Evolutionary conservation across 1,284 basidiomycete species (phyloP).

Genomic region (Rhodotorula sp.): DNA sequence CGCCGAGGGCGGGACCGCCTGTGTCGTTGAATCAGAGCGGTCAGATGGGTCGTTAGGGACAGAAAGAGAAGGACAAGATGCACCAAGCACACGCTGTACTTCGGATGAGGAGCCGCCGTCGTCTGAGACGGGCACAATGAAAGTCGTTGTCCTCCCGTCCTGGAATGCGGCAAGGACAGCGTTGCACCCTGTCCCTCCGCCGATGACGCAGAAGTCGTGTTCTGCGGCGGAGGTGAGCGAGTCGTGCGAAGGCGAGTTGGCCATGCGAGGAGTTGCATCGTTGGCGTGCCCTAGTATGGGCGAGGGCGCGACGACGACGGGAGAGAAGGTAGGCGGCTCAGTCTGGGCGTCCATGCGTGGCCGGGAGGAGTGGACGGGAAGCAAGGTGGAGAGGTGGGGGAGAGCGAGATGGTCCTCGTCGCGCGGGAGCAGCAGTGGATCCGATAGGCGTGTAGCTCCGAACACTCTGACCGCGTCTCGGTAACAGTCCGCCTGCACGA

Average conservation of each 20-base stretch:
- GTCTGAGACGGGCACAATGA: slow-evolving; percentile 57
- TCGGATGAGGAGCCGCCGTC: slow-evolving; percentile 57
- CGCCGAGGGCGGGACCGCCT: slow-evolving; percentile 54
- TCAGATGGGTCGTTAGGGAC: background rate
- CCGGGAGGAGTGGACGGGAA: background rate
- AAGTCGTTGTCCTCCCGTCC: slow-evolving; percentile 25
- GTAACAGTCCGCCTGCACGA: background rate
- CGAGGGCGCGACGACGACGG: background rate
- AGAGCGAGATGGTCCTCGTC: background rate
- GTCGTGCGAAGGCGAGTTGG: background rate
- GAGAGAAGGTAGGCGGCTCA: background rate
- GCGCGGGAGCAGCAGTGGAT: background rate
- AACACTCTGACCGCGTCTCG: background rate
- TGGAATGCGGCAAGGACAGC: slow-evolving; percentile 56
- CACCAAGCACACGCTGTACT: slow-evolving; percentile 54
- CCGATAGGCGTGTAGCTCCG: background rate
- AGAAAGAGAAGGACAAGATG: background rate
- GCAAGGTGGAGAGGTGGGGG: background rate
- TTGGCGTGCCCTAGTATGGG: background rate
- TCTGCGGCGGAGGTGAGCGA: background rate
- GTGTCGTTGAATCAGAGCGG: background rate
- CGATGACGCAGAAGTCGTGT: slow-evolving; percentile 53
- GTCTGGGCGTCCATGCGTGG: background rate
- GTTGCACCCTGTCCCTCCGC: slow-evolving; percentile 59
- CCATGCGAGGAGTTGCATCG: background rate